Evolutionary conservation across 441 rosid species (phyloP), one percentile per base, ranked within the genome.

Genomic region (Populus trichocarpa): DNA sequence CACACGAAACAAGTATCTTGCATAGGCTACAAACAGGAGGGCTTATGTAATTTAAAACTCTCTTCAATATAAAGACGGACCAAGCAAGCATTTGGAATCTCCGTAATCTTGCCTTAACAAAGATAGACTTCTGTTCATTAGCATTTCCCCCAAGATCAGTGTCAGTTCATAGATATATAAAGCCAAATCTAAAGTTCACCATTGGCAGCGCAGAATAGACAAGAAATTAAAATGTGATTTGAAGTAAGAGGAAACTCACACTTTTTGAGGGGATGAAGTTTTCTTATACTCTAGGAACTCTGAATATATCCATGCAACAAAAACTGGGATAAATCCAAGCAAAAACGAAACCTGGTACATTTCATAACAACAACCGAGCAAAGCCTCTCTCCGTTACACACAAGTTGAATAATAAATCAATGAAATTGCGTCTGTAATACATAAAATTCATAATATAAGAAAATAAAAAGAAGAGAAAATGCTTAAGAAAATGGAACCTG

Each of bases 271-370:
- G 78, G 91, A 74, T 20, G 92, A 82, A 7, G 89, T 74, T 82
- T 87, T 97, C 89, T 83, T 95, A 75, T 81, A 86, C 72, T 94
- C 96, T 73, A 97, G 80, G 53, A 88, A 83, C 87, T 97, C 98
- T 3, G 99, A 91, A 84, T 93, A 97, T 57, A 89, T 74, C 99
- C 99, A 95, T 71, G 98, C 91, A 40, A 95, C 83, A 83, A 92
- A 86, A 65, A 90, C 87, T 40, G 97, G 98, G 57, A 92, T 87
- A 74, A 97, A 83, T 71, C 98, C 98, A 0, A 97, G 91, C 82
- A 97, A 80, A 87, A 97, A 97, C 76, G 99, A 94, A 76, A 95
- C 93, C 99, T 94, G 92, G 26, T 75, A 72, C 57, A 46, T 57
- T 77, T 70, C 69, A 78, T 59, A 81, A 75, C 57, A 75, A 65